Base-by-base conservation (phyloP, 257 asterid species). In the Solanum virginianum region DNA sequence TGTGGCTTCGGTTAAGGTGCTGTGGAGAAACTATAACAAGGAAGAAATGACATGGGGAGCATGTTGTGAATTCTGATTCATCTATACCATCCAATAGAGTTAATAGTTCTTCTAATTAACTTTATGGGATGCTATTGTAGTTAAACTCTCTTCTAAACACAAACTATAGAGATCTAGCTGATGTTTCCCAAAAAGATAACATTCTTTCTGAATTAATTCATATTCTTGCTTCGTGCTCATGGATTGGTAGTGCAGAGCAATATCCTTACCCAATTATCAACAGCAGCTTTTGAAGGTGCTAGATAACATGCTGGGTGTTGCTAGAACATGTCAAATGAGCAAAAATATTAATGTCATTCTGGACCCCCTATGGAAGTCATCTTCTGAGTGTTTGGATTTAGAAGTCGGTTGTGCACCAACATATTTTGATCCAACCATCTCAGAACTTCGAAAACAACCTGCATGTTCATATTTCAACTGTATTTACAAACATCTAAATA, bases 391-490 rank as follows among this genome's bases (percentile, higher is more conserved):
- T 88, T 88, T 95, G 54, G 95, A 94, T 90, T 84, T 90, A 43
- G 90, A 90, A 83, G 85, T 88, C 81, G 85, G 91, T 81, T 87
- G 85, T 88, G 87, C 89, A 86, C 84, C 87, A 2, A 82, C 85
- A 39, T 93, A 82, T 85, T 92, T 90, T 70, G 99, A 96, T 89
- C 97, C 99, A 56, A 95, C 98, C 43, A 85, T 90, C 86, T 90
- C 91, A 86, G 97, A 94, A 83, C 95, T 96, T 84, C 95, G 95
- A 65, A 93, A 92, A 88, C 98, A 96, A 90, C 98, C 98, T 54
- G 98, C 97, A 8, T 88, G 85, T 9, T 96, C 98, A 43, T 95
- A 91, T 90, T 96, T 96, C 85, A 92, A 95, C 88, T 93, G 99
- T 86, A 88, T 93, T 72, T 92, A 87, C 94, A 86, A 53, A 90